phyloP scores from a whole-genome alignment of 2,329 filamentous ascomycete genomes.

The Apiospora aurea region DNA sequence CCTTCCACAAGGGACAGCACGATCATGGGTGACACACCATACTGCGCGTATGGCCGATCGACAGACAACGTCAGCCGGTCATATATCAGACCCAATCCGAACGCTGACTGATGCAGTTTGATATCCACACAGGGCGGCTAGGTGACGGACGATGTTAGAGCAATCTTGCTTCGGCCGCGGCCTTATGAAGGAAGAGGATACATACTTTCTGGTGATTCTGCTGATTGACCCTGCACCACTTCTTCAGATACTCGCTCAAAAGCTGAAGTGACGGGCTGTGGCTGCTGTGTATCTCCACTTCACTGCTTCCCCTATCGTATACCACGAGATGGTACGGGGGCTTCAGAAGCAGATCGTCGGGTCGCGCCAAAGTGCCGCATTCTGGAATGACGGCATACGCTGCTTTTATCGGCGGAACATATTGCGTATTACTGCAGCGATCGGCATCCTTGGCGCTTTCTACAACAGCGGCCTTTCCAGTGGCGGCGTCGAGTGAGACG shows the following conservation, averaged over 20 bases:
- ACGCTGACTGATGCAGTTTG: conserved; percentile 52
- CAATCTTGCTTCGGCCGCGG: background rate
- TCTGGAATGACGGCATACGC: conserved; percentile 48
- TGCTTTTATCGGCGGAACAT: background rate
- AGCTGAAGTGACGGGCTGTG: conserved; percentile 55
- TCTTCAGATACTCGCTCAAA: conserved; percentile 53
- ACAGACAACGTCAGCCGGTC: conserved; percentile 51
- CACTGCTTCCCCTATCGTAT: conserved; percentile 36
- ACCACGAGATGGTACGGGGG: conserved; percentile 58
- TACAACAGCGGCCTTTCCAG: conserved; percentile 34
- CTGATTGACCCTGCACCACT: conserved; percentile 55
- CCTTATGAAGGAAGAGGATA: background rate
- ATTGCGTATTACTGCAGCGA: background rate
- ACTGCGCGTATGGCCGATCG: conserved; percentile 42
- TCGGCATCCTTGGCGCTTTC: conserved; percentile 13
- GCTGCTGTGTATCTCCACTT: conserved; percentile 54
- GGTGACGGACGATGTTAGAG: background rate
- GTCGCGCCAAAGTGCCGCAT: conserved; percentile 49
- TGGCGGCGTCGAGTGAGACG: conserved; percentile 44
- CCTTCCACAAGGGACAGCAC: conserved; percentile 55
- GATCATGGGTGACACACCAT: conserved; percentile 50
- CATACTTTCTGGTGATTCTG: conserved; percentile 45
- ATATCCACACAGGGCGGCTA: conserved; percentile 53
- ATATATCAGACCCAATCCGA: conserved; percentile 51
- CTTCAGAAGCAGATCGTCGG: conserved; percentile 54